These are phyloP conservation scores for Kockiozyma suomiensis DNA, from an alignment of 805 yeast genomes.

Conservation along the genomic window DNA sequence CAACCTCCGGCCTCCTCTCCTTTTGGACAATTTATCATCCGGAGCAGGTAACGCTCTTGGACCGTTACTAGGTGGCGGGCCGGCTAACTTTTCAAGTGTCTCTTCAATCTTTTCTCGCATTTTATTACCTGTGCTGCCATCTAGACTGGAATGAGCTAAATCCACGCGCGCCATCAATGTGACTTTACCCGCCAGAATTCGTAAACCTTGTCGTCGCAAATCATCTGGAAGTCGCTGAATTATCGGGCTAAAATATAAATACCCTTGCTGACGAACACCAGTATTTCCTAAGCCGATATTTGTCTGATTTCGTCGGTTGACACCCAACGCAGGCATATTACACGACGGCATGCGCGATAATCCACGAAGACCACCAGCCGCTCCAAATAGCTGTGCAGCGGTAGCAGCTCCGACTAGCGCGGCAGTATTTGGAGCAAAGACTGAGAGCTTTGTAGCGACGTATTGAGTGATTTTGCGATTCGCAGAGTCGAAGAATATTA, in stretches of 20 bases:
- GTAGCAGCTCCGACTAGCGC: slow-evolving; percentile 70
- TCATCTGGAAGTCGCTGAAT: slow-evolving; percentile 63
- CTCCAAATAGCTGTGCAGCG: slow-evolving; percentile 71
- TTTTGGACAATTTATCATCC: slow-evolving; percentile 71
- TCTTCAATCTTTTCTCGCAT: slow-evolving; percentile 62
- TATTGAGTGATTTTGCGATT: slow-evolving; percentile 52
- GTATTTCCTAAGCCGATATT: slow-evolving; percentile 48
- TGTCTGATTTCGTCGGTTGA: slow-evolving; percentile 45
- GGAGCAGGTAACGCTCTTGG: slow-evolving; percentile 75
- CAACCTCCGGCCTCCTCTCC: slow-evolving; percentile 81
- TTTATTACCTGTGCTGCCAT: slow-evolving; percentile 58
- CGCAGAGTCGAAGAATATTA: slow-evolving; percentile 51
- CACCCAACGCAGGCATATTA: slow-evolving; percentile 78
- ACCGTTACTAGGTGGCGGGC: slow-evolving; percentile 70
- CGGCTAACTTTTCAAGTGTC: slow-evolving; percentile 69
- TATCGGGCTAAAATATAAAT: slow-evolving; percentile 60
- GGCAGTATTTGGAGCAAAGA: slow-evolving; percentile 78
- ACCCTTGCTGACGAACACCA: slow-evolving; percentile 67
- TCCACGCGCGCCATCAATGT: slow-evolving; percentile 85
- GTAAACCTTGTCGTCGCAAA: slow-evolving; percentile 65
- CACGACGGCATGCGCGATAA: slow-evolving; percentile 77
- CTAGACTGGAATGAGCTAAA: slow-evolving; percentile 48
- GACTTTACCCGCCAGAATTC: slow-evolving; percentile 78
- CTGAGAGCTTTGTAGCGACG: slow-evolving; percentile 58
- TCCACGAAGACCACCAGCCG: slow-evolving; percentile 67